A percentile compares a stretch with the other conserved stretches of the same genome.
Evolutionary conservation across 352 stramenopile species (phyloP).

Genomic region (Globisporangium barbulae): DNA sequence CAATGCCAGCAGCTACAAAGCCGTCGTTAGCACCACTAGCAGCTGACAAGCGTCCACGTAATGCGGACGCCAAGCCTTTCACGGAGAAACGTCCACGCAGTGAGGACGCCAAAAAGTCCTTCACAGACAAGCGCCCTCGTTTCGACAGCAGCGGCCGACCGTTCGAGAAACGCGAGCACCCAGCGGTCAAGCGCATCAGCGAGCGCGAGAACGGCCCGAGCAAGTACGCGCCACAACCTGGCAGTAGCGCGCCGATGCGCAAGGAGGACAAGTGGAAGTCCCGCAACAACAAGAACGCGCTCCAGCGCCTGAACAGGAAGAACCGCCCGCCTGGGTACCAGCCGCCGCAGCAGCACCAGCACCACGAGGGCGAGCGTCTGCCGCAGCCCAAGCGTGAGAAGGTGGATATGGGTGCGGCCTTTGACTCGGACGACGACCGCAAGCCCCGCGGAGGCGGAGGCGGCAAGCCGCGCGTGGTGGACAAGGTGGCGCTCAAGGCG

Average conservation of each 20-base stretch:
- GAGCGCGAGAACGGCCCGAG: conserved; percentile 16
- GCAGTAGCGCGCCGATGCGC: conserved; percentile 19
- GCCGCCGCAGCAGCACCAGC: conserved; percentile 11
- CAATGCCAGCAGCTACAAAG: neutral
- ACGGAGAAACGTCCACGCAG: conserved; percentile 5
- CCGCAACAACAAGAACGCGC: conserved; percentile 18
- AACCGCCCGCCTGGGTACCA: conserved; percentile 8
- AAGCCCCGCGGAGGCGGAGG: conserved; percentile 9
- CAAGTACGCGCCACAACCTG: conserved; percentile 9
- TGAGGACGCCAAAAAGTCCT: conserved; percentile 3
- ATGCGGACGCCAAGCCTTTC: conserved; percentile 4
- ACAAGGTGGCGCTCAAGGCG: conserved; percentile 55
- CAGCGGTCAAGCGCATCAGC: conserved; percentile 13
- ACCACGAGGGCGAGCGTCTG: neutral
- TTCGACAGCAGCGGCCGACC: neutral
- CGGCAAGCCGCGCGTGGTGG: conserved; percentile 32
- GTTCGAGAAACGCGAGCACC: conserved; percentile 12
- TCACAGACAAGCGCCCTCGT: conserved; percentile 14
- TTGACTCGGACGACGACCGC: conserved; percentile 57
- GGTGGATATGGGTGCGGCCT: conserved; percentile 74
- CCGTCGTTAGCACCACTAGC: neutral
- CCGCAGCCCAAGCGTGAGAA: conserved; percentile 28
- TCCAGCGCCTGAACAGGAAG: conserved; percentile 18
- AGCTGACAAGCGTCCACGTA: conserved; percentile 11
- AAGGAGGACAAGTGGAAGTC: conserved; percentile 20